Conservation (phyloP, 768 basidiomycete species). For the Xanthoconium purpureum region DNA sequence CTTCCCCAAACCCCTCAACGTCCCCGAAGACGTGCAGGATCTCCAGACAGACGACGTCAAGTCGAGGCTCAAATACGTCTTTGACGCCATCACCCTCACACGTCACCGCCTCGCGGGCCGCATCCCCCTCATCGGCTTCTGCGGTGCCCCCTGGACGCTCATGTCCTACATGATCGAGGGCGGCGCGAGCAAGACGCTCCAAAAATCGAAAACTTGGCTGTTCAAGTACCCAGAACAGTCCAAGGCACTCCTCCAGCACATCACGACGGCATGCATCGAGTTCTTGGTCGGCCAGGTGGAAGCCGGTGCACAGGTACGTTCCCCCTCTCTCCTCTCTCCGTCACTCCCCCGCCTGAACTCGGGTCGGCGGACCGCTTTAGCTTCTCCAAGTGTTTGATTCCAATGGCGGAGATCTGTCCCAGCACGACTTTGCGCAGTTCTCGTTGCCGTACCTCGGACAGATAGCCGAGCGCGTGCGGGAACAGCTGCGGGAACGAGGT, state of each 20-base stretch:
- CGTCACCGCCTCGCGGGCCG: constrained; percentile 77
- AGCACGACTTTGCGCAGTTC: constrained; percentile 80
- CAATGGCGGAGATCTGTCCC: constrained; percentile 90
- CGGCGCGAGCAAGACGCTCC: constrained; percentile 85
- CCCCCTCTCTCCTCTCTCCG: neutral
- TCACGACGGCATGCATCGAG: constrained; percentile 88
- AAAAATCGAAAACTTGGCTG: constrained; percentile 92
- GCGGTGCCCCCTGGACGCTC: constrained; percentile 96
- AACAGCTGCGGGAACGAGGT: constrained; percentile 48
- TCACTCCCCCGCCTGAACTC: neutral
- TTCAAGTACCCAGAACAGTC: constrained; percentile 88
- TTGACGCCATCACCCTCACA: constrained; percentile 85
- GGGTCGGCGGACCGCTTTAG: constrained; percentile 37
- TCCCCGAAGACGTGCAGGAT: constrained; percentile 67
- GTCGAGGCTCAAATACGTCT: constrained; percentile 87
- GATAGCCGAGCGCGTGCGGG: constrained; percentile 69
- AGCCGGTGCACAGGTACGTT: constrained; percentile 89
- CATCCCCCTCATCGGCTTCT: constrained; percentile 96
- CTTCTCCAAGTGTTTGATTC: constrained; percentile 97
- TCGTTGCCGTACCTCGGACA: constrained; percentile 75
- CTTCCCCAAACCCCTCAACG: constrained; percentile 83
- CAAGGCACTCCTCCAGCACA: constrained; percentile 67
- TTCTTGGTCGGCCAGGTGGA: constrained; percentile 89
- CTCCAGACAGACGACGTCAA: constrained; percentile 73
- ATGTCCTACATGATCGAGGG: constrained; percentile 99